phyloP scores from a whole-genome alignment of 2,329 filamentous ascomycete genomes.

The Ilyonectria mors-panacis region DNA sequence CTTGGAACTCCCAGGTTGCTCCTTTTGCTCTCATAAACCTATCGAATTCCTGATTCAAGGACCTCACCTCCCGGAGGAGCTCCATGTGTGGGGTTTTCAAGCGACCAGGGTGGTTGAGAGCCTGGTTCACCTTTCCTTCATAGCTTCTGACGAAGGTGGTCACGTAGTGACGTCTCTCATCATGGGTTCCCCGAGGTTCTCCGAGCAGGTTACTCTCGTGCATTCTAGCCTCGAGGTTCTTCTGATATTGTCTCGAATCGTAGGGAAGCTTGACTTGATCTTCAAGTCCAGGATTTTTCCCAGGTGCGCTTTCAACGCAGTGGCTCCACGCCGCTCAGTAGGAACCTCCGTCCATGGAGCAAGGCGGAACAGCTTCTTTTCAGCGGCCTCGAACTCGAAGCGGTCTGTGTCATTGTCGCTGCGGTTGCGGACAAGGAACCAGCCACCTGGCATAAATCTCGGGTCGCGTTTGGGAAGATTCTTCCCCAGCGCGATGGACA shows the following conservation, averaged over 20 bases:
- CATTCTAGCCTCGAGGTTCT: slow-evolving; percentile 37
- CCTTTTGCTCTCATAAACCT: slow-evolving; percentile 47
- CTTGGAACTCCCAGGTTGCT: slow-evolving; percentile 47
- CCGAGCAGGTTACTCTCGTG: slow-evolving; percentile 41
- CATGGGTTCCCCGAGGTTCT: slow-evolving; percentile 42
- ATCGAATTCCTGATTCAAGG: slow-evolving; percentile 46
- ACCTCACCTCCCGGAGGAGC: slow-evolving; percentile 43
- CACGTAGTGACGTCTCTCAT: slow-evolving; percentile 47
- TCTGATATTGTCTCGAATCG: slow-evolving; percentile 44
- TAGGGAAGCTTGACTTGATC: slow-evolving; percentile 53
- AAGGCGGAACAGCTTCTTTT: slow-evolving; percentile 48
- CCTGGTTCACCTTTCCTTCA: slow-evolving; percentile 32
- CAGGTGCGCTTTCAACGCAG: slow-evolving; percentile 49
- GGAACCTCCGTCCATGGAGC: slow-evolving; percentile 49
- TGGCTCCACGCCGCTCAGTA: slow-evolving; percentile 46
- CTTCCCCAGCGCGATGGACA: slow-evolving; percentile 27
- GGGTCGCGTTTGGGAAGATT: slow-evolving; percentile 13
- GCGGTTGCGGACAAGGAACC: slow-evolving; percentile 57
- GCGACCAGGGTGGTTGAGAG: slow-evolving; percentile 46
- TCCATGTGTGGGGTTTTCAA: slow-evolving; percentile 39
- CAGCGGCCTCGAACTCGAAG: slow-evolving; percentile 47
- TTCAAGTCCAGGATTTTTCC: slow-evolving; percentile 51
- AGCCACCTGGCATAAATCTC: slow-evolving; percentile 41
- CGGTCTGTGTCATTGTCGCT: slow-evolving; percentile 42
- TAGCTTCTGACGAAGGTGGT: slow-evolving; percentile 43